Base-by-base conservation (phyloP, 257 asterid species). In the Capsicum pubescens region DNA sequence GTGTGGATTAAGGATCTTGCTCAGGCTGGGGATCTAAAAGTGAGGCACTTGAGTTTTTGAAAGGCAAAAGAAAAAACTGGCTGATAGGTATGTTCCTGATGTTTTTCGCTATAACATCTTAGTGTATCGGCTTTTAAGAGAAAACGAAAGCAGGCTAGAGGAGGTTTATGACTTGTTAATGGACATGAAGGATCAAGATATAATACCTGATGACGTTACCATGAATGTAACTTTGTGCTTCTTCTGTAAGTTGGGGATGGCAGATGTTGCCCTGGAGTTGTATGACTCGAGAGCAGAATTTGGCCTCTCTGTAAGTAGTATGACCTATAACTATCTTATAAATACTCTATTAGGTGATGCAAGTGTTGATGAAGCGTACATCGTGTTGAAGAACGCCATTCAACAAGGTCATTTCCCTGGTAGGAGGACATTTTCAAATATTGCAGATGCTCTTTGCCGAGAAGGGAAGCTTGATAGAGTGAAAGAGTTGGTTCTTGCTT, bases 311-410 rank as follows among this genome's bases (percentile, higher is more conserved):
- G 90, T 93, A 59, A 93, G 89, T 84, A 84, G 86, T 78, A 91
- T 92, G 95, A 92, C 97, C 81, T 93, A 94, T 88, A 91, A 94
- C 85, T 92, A 89, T 90, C 94, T 96, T 64, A 89, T 92, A 86
- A 93, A 94, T 83, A 82, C 93, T 83, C 94, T 94, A 19, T 69
- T 90, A 71, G 92, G 92, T 82, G 94, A 93, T 84, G 87, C 83
- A 13, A 88, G 88, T 82, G 87, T 87, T 82, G 91, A 91, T 44
- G 92, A 88, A 63, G 95, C 94, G 0, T 93, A 83, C 86, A 79
- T 82, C 7, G 88, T 94, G 85, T 84, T 93, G 86, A 87, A 69
- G 83, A 87, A 87, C 84, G 91, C 96, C 48, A 82, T 92, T 63
- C 89, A 90, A 44, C 89, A 91, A 85, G 97, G 97, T 80, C 89